phyloP scores from a whole-genome alignment of 2,329 filamentous ascomycete genomes.

The Hypoxylon sp. region DNA sequence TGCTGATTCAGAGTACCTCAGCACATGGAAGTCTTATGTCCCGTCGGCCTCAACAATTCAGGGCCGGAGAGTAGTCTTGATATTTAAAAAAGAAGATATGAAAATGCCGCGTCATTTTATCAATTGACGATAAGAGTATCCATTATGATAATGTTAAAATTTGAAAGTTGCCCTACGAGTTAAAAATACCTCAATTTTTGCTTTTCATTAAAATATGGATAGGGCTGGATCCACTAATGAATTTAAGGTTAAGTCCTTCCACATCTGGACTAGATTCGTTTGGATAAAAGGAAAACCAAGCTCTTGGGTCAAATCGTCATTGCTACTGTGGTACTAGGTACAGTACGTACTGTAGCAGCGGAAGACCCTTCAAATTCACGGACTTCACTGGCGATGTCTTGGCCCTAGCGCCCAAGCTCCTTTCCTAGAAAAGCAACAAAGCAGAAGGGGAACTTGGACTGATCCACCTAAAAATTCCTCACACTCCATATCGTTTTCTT shows the following conservation, averaged over 20 bases:
- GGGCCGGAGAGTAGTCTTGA: not conserved
- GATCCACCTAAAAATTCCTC: conserved; percentile 43
- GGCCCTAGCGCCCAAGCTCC: conserved; percentile 32
- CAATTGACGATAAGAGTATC: conserved; percentile 1
- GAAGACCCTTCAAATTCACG: conserved; percentile 22
- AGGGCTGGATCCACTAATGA: conserved; percentile 24
- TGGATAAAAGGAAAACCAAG: conserved; percentile 32
- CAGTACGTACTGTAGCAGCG: not conserved
- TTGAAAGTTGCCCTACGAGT: conserved; percentile 7
- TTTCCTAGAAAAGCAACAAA: conserved; percentile 35
- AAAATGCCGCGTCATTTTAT: not conserved
- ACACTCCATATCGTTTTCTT: conserved; percentile 24
- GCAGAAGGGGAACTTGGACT: conserved; percentile 9
- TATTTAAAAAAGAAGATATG: not conserved
- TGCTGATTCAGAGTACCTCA: not conserved
- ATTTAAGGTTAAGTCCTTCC: conserved; percentile 16
- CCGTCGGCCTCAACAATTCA: conserved; percentile 12
- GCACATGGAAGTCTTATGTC: not conserved
- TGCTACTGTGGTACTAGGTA: conserved; percentile 12
- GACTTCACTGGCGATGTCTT: conserved; percentile 24
- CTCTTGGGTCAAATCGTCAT: conserved; percentile 30
- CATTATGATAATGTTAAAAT: conserved; percentile 1
- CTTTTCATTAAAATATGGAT: conserved; percentile 20
- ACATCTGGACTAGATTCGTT: conserved; percentile 14
- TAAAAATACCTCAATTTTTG: conserved; percentile 36